Evolutionary conservation across 306 rosid species (phyloP).

Genomic region (Fagus crenata): DNA sequence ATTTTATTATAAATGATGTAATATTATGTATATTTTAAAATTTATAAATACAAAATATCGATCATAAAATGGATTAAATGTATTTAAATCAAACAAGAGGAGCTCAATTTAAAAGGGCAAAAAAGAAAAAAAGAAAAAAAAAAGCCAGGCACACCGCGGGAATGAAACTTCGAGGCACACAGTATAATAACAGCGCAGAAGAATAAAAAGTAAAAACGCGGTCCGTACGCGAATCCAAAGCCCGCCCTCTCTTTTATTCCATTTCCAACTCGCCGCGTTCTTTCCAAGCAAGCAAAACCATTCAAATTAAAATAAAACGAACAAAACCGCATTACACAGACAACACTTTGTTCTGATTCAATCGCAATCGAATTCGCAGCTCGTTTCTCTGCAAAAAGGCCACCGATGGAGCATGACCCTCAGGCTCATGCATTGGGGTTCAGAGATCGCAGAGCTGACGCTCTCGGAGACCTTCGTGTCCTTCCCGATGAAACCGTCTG

Average conservation of each 20-base stretch:
- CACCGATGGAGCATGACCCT: constrained; percentile 42
- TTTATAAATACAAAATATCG: too few species aligned
- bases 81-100: too few species aligned
- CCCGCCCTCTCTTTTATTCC: background rate
- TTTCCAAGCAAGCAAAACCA: background rate
- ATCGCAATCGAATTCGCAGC: background rate
- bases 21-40: too few species aligned
- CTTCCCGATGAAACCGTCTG: constrained; percentile 88
- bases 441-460: constrained; percentile 69
- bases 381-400: background rate
- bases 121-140: too few species aligned
- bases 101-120: too few species aligned
- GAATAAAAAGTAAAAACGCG: constrained; percentile 30
- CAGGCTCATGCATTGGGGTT: constrained; percentile 15
- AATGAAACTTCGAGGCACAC: constrained; percentile 8
- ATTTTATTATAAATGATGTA: too few species aligned
- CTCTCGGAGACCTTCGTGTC: constrained; percentile 72
- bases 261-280: too few species aligned
- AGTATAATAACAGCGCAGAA: constrained; percentile 4
- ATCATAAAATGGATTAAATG: too few species aligned
- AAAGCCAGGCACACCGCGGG: too few species aligned
- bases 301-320: too few species aligned
- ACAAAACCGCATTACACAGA: too few species aligned
- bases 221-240: background rate
- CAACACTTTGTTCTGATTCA: background rate